Base-by-base conservation (phyloP, 108 stramenopile genomes). In the Halocafeteria seosinensis region DNA sequence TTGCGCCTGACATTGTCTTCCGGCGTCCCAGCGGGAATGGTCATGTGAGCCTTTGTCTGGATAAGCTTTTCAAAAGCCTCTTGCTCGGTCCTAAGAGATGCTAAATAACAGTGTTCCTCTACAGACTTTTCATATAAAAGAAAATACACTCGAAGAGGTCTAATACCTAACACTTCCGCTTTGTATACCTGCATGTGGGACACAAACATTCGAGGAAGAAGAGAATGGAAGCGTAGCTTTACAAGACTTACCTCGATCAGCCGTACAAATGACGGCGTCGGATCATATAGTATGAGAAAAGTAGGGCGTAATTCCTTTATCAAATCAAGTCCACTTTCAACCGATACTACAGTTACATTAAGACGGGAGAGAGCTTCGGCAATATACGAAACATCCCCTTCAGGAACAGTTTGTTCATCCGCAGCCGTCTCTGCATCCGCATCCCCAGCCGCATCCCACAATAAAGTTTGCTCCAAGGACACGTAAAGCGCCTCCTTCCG, bases 51-150 rank as follows among this genome's bases (percentile, higher is more conserved):
- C 67, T 92, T 91, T 71, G 87, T 83, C 62, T 89, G 78, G 38
- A 97, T 92, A 50, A 97, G 73, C 26, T 75, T 73, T 27, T 90
- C 89, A 72, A 97, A 97, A 0, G 91, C 82, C 23, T 85, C 81
- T 62, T 89, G 82, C 67, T 97, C 95, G 29, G 82, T 71, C 53
- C 86, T 87, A 42, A 97, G 73, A 3, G 78, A 52, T 27, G 91
- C 86, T 37, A 79, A 65, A 62, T 91, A 97, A n/a, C 75, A 83
- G 50, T 89, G 89, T 68, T 94, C 86, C 70, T 97, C 95, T 25
- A 88, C 84, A 65, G 86, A 87, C n/a, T 87, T 81, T 68, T 88
- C 84, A 67, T 90, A 94, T 29, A 86, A 73, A 47, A 92, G 72
- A 55, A 92, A 91, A 67, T 87, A 94, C 29, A 93, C 84, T 52